A percentile compares a stretch with the other conserved stretches of the same genome.
Conservation (phyloP, 148 eudicot genomes). For the Suaeda aralocaspica region DNA sequence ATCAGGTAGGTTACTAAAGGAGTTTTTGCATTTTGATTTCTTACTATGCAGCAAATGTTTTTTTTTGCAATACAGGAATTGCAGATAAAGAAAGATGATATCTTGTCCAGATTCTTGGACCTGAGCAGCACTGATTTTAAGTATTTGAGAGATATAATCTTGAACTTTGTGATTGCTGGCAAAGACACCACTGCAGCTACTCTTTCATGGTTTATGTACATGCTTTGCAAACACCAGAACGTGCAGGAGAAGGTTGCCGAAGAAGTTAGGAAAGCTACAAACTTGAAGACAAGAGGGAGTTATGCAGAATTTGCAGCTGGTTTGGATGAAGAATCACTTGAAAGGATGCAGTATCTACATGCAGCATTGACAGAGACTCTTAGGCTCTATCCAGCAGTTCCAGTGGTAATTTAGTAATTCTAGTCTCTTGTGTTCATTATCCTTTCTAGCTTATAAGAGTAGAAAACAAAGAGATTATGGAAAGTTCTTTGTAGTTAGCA, state of each 20-base stretch:
- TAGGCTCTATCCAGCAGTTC: constrained; percentile 78
- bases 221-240: constrained; percentile 57
- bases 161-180: constrained; percentile 79
- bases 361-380: constrained; percentile 77
- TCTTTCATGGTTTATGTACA: constrained; percentile 72
- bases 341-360: constrained; percentile 73
- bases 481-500: no score
- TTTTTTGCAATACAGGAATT: constrained; percentile 8
- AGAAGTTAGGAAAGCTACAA: constrained; percentile 43
- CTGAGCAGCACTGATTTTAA: constrained; percentile 39
- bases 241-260: constrained; percentile 54
- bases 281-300: background rate
- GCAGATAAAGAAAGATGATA: constrained; percentile 56
- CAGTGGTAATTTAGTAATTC: constrained; percentile 44
- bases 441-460: background rate
- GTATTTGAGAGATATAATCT: constrained; percentile 65
- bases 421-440: background rate
- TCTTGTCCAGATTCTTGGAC: constrained; percentile 60
- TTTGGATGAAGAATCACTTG: constrained; percentile 56
- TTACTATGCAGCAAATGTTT: background rate
- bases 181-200: constrained; percentile 79
- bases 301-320: constrained; percentile 34
- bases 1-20: background rate
- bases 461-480: background rate
- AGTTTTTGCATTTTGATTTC: background rate